Base-by-base conservation (phyloP, 768 basidiomycete species). In the Boletus patriciae region DNA sequence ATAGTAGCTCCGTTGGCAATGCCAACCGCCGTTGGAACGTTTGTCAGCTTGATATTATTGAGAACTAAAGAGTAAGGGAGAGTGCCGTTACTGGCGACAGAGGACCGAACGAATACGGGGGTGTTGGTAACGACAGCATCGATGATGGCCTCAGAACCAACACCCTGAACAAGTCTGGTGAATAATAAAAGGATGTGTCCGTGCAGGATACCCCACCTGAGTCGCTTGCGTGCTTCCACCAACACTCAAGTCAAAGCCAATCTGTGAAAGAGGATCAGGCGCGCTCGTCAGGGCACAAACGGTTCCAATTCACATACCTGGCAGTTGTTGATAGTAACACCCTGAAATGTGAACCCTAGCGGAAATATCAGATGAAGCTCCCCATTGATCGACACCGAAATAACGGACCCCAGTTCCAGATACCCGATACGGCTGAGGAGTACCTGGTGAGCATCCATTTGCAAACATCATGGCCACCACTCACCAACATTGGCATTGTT, bases 291-390 rank as follows among this genome's bases (percentile, higher is more conserved):
- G 15, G 34, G 29, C 10, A 2, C 34, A 23, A 31, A 1, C 11
- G 5, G 16, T 5, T 21, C 13, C 2, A 37, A 34, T 36, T 15
- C 27, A 48, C 51, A 43, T 23, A 60, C 66, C 43, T 64, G 59
- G 55, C 77, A 73, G 59, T 76, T 76, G 31, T 73, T 76, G 58
- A 81, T 79, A 11, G 66, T 77, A 37, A 83, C 73, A 9, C 76
- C 75, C 58, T 84, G 83, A 65, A 77, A 84, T 0, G 83, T 79
- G 73, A 79, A 81, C 3, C 79, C 77, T 78, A 43, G 27, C 2
- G 3, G 16, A n/a, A 7, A 25, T 41, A 4, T 67, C 38, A 68
- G n/a, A 19, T 8, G 46, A 31, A 6, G 21, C 1, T 52, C n/a
- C 7, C 2, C 7, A 9, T 25, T 16, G 0, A 23, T 37, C 38